These are phyloP conservation scores for Auriscalpium orientale DNA, from an alignment of 768 basidiomycete genomes.

Conservation along the genomic window DNA sequence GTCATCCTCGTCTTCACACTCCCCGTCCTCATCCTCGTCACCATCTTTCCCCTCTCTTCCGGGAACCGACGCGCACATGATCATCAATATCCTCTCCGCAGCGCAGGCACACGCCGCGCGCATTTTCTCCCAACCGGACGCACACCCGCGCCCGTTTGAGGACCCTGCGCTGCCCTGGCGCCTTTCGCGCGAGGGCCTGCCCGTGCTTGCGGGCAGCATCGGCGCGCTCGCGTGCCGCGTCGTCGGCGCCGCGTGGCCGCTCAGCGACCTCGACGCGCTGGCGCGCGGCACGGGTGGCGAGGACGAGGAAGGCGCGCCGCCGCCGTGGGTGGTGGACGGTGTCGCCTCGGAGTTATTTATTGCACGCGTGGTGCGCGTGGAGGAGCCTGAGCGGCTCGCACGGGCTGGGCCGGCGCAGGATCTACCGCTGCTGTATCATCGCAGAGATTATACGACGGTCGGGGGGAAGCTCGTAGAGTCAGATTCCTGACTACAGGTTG, in stretches of 20 bases:
- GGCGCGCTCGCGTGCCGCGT: slow-evolving; percentile 72
- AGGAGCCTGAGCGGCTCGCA: slow-evolving; percentile 25
- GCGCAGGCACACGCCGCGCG: slow-evolving; percentile 55
- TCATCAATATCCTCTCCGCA: slow-evolving; percentile 75
- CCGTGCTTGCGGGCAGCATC: slow-evolving; percentile 49
- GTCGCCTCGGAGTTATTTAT: slow-evolving; percentile 70
- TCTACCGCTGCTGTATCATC: slow-evolving; percentile 57
- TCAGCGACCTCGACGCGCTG: slow-evolving; percentile 45
- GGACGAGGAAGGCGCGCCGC: slow-evolving; percentile 6
- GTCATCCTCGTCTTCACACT: not conserved
- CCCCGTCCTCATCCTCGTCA: slow-evolving; percentile 6
- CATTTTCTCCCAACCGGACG: slow-evolving; percentile 66
- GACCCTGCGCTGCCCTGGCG: slow-evolving; percentile 29
- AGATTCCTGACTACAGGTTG: too few species aligned
- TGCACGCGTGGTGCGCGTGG: slow-evolving; percentile 64
- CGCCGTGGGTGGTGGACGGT: slow-evolving; percentile 23
- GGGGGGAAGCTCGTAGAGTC: too few species aligned
- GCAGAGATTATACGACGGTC: slow-evolving; percentile 50
- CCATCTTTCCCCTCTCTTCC: not conserved
- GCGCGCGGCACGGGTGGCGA: slow-evolving; percentile 12
- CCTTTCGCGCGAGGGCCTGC: slow-evolving; percentile 46
- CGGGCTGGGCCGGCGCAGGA: slow-evolving; percentile 16
- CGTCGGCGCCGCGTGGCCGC: slow-evolving; percentile 49
- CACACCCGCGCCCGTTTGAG: slow-evolving; percentile 54
- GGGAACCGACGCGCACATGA: slow-evolving; percentile 40